Evolutionary conservation across 2,329 filamentous ascomycete species (phyloP), one percentile per base, ranked within the genome.

Genomic region (Didymella lethalis): DNA sequence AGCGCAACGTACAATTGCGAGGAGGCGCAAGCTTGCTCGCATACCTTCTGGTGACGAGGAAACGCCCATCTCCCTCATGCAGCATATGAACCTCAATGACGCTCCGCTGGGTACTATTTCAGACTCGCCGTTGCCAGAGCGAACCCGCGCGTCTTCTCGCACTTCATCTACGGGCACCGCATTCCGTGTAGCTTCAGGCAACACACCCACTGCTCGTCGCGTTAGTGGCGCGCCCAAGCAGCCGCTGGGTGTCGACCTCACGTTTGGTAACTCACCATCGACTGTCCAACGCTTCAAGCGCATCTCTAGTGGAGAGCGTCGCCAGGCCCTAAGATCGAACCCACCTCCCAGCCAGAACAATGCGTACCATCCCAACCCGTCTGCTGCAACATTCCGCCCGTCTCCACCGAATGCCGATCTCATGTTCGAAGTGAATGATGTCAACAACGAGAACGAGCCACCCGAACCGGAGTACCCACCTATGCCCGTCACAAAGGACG

Each of bases 271-370:
- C 77, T 90, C 89, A 7, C 92, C 91, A 1, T 97, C 94, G 0
- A 97, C 93, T 16, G 92, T 96, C 65, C 89, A 93, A 54, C 89
- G 96, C 51, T 98, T 97, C 81, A 91, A 92, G 64, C 88, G 94
- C 25, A 92, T 96, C 0, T 95, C 93, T 0, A 90, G 92, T 68
- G 74, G 81, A 82, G 74, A 77, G 48, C 70, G 72, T 20, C 68
- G 72, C 31, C 64, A 66, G 38, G 73, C 73, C 14, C 64, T 73
- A 16, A 68, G 63, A 28, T 75, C 75, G 6, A 76, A 76, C 48
- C 70, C 73, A 25, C 57, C 69, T 0, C 45, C 48, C 36, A 61
- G 64, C 41, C 52, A 49, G 20, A 61, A 65, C 47, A 54, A 59
- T 14, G 68, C 69, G 1, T 76, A 74, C 61, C 71, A 75, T 16